Evolutionary conservation across 2,329 filamentous ascomycete species (phyloP).

Genomic region (Diaporthe ilicicola): DNA sequence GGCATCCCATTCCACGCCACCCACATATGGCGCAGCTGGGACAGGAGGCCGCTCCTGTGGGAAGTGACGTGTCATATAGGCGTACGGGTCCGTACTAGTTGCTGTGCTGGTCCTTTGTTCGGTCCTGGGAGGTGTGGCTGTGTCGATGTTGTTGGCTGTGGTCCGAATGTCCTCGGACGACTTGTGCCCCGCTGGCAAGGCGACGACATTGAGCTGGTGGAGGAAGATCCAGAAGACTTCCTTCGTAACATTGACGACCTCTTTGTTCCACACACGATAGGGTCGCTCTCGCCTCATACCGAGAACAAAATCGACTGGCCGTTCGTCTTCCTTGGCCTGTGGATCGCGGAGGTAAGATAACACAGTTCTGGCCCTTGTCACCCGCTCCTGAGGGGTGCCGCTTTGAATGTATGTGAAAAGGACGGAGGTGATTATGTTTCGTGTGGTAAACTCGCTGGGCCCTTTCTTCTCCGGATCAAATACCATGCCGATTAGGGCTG

Average conservation of each 20-base stretch:
- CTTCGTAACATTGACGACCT: conserved; percentile 91
- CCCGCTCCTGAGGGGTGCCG: conserved; percentile 67
- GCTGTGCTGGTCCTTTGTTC: conserved; percentile 20
- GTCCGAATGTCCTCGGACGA: conserved; percentile 37
- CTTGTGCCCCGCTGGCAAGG: conserved; percentile 59
- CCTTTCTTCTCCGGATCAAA: conserved; percentile 99
- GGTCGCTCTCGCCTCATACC: conserved; percentile 88
- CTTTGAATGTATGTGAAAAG: conserved; percentile 88
- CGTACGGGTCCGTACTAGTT: conserved; percentile 48
- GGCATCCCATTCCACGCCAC: conserved; percentile 97
- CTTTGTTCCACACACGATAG: conserved; percentile 94
- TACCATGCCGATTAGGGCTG: conserved; percentile 84
- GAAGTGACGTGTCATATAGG: conserved; percentile 77
- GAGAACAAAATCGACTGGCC: conserved; percentile 84
- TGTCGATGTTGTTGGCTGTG: conserved; percentile 34
- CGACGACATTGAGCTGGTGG: conserved; percentile 89
- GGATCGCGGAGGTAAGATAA: conserved; percentile 84
- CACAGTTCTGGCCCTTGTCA: conserved; percentile 75
- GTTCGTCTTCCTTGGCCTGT: conserved; percentile 75
- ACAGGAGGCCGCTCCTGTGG: conserved; percentile 88
- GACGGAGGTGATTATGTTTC: conserved; percentile 87
- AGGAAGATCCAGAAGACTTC: conserved; percentile 99
- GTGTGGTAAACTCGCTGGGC: conserved; percentile 93
- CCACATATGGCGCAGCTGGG: conserved; percentile 93
- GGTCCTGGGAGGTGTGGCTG: conserved; percentile 35